These are phyloP conservation scores for Metschnikowia lunata DNA, from an alignment of 805 yeast genomes.

Conservation along the genomic window DNA sequence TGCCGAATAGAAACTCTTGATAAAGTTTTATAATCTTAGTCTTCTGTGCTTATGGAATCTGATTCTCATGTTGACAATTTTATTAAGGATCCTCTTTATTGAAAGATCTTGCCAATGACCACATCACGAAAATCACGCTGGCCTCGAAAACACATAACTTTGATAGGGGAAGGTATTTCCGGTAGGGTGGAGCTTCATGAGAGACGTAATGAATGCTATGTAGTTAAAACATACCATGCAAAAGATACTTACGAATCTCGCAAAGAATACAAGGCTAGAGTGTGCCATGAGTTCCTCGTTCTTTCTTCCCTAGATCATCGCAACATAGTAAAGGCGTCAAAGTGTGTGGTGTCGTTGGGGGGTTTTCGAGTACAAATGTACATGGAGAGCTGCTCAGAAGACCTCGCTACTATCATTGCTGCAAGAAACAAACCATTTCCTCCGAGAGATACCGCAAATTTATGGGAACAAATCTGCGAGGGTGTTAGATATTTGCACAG, in stretches of 20 bases:
- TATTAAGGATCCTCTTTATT: neutral
- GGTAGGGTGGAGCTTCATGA: constrained; percentile 31
- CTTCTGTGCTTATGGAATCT: too few relatives aligned
- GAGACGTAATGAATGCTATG: constrained; percentile 20
- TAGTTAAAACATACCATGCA: constrained; percentile 43
- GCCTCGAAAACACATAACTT: neutral
- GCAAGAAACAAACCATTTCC: neutral
- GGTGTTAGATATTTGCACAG: constrained; percentile 40
- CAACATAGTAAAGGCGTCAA: constrained; percentile 33
- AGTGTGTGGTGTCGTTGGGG: constrained; percentile 22
- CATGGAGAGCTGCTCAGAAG: constrained; percentile 31
- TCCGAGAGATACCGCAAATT: constrained; percentile 1
- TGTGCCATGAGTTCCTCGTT: constrained; percentile 33
- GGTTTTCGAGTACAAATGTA: constrained; percentile 23
- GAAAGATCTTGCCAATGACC: too few relatives aligned
- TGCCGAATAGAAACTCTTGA: too few relatives aligned
- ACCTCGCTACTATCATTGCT: constrained; percentile 9
- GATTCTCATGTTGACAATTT: neutral
- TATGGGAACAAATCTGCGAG: constrained; percentile 39
- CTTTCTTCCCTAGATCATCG: constrained; percentile 25
- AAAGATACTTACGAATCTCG: constrained; percentile 38
- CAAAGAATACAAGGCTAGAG: constrained; percentile 36
- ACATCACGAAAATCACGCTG: too few relatives aligned
- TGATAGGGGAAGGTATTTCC: constrained; percentile 31
- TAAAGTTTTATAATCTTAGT: too few relatives aligned